Percentiles rank a stretch among this genome's conserved stretches.
phyloP scores from a whole-genome alignment of 1,284 basidiomycete genomes.

The Trametes hirsuta region DNA sequence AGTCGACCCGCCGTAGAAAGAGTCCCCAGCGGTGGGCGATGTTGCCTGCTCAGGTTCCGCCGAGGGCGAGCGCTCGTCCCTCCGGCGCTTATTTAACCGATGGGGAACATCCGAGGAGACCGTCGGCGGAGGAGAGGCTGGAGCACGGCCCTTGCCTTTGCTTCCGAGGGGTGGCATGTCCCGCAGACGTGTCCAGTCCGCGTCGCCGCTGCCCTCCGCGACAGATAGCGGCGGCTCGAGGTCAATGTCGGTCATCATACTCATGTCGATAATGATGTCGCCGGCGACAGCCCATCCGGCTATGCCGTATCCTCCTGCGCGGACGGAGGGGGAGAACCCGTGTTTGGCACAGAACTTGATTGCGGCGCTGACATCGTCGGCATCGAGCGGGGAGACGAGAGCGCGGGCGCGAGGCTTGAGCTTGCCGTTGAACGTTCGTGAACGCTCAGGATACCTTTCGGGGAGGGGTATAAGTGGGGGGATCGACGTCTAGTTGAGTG shows the following conservation, averaged over 20 bases:
- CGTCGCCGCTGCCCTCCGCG: slow-evolving; percentile 35
- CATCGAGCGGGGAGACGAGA: slow-evolving; percentile 71
- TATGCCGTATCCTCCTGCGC: slow-evolving; percentile 87
- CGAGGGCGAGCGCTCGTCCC: slow-evolving; percentile 51
- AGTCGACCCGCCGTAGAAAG: slow-evolving; percentile 56
- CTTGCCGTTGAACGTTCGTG: slow-evolving; percentile 80
- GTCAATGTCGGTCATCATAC: slow-evolving; percentile 64
- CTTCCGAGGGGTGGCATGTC: slow-evolving; percentile 52
- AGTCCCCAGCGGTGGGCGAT: slow-evolving; percentile 32
- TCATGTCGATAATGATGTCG: slow-evolving; percentile 82
- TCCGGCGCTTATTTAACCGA: slow-evolving; percentile 48
- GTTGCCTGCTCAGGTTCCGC: neutral
- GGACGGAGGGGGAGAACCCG: slow-evolving; percentile 77
- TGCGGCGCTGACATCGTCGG: slow-evolving; percentile 72
- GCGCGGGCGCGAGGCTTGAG: slow-evolving; percentile 60
- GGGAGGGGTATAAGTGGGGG: neutral
- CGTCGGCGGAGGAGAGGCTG: neutral
- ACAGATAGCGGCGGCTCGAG: slow-evolving; percentile 58
- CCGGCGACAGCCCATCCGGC: slow-evolving; percentile 88
- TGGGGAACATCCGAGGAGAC: neutral
- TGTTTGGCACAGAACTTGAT: slow-evolving; percentile 73
- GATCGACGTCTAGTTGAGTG: neutral
- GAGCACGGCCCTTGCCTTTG: slow-evolving; percentile 54
- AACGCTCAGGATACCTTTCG: slow-evolving; percentile 61
- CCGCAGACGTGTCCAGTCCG: slow-evolving; percentile 59